Evolutionary conservation across 164 flowering plant genomes (phyloP), one percentile per base, ranked within the genome.

Genomic region (Berberis thunbergii): DNA sequence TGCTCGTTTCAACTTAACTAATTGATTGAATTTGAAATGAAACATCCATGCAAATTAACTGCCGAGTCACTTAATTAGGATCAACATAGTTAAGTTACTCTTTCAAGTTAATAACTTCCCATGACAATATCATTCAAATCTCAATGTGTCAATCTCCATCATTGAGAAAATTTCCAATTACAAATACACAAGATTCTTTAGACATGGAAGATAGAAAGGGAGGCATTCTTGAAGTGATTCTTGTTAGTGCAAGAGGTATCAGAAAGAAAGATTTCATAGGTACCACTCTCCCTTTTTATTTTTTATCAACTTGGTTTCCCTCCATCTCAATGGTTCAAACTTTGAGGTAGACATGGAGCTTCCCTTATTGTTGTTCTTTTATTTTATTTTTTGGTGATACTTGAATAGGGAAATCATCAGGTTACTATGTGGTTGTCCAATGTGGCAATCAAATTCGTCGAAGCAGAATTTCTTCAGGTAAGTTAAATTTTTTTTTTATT

Each of bases 161-260:
- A 26, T 26, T 26, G 26, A 26, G 26, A 26, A 26, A 26, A 26
- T 26, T 50, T 9, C 11, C 54, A 50, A 50, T 50, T 0, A 50
- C 54, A 50, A 50, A 8, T 1, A 50, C 11, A 3, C 54, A 3
- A 50, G 10, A 50, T 4, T 8, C 49, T 50, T 10, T 52, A 11
- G 54, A 10, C 10, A 11, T 52, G 54, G n/a, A 52, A 48, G 50
- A 48, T 4, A 52, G 10, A 26, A 76, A 73, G 67, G 81, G 67
- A 63, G 90, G 91, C 67, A 66, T 72, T 40, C 83, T 91, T 55
- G 95, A 91, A 81, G 88, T 89, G 2, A 76, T 91, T 77, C 81
- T 91, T 65, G 92, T 84, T 43, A 75, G 83, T 75, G 95, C 95
- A 11, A 62, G 81, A 72, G 95, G 84, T 74, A 78, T 87, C 40